Conservation (phyloP, 2,329 filamentous ascomycete species). For the Beauveria sp. region DNA sequence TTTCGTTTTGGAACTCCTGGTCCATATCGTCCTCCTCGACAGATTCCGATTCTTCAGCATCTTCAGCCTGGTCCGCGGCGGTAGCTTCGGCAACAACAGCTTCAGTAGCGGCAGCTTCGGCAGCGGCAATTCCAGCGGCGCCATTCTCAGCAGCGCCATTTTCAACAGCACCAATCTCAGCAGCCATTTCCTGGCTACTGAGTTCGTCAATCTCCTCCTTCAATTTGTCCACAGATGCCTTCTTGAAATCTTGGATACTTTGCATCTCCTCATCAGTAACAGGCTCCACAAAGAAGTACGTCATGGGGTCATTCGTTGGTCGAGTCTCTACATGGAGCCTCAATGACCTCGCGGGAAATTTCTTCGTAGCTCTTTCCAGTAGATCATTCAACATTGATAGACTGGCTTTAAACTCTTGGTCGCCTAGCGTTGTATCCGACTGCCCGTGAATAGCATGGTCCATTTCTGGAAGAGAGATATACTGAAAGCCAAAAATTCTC, state of each 20-base stretch:
- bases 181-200: constrained; percentile 24
- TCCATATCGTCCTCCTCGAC: constrained; percentile 15
- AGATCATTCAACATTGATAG: constrained; percentile 71
- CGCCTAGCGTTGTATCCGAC: constrained; percentile 56
- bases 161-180: constrained; percentile 12
- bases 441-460: constrained; percentile 84
- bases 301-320: constrained; percentile 50
- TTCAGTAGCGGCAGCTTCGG: constrained; percentile 18
- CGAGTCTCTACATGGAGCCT: constrained; percentile 79
- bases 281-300: constrained; percentile 88
- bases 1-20: constrained; percentile 24
- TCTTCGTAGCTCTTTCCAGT: constrained; percentile 64
- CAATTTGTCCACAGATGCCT: constrained; percentile 59
- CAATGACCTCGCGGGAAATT: constrained; percentile 69
- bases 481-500: constrained; percentile 96
- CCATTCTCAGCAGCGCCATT: constrained; percentile 10
- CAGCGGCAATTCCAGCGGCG: constrained; percentile 12
- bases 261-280: constrained; percentile 66
- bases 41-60: constrained; percentile 12
- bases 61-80: constrained; percentile 14
- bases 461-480: constrained; percentile 80
- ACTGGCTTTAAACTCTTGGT: constrained; percentile 80
- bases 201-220: constrained; percentile 55
- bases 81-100: constrained; percentile 10
- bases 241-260: constrained; percentile 61